These are phyloP conservation scores for Pseudofabraea citricarpa DNA, from an alignment of 2,329 filamentous ascomycete genomes.

Conservation along the genomic window DNA sequence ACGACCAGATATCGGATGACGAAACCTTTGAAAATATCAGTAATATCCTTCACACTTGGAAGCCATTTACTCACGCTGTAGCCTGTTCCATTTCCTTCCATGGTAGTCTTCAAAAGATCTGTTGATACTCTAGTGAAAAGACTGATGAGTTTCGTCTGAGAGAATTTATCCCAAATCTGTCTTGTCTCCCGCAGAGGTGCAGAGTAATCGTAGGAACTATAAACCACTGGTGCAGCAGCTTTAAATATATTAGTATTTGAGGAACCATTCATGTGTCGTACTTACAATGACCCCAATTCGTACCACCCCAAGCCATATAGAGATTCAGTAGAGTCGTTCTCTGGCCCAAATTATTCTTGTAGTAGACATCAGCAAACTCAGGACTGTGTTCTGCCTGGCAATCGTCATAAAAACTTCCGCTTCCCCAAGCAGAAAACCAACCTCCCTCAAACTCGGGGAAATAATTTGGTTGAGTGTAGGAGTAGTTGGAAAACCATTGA, in stretches of 20 bases:
- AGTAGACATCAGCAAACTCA: conserved; percentile 49
- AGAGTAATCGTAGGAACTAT: conserved; percentile 38
- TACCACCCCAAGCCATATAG: conserved; percentile 51
- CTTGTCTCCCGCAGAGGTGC: conserved; percentile 49
- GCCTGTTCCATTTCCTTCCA: conserved; percentile 50
- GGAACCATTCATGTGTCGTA: too few species aligned
- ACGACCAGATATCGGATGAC: conserved; percentile 39
- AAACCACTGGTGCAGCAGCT: conserved; percentile 43
- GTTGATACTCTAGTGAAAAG: conserved; percentile 48
- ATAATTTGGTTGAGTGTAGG: conserved; percentile 46
- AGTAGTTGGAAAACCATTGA: conserved; percentile 53
- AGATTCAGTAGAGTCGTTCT: conserved; percentile 42
- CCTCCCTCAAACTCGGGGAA: conserved; percentile 50
- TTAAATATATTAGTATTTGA: too few species aligned
- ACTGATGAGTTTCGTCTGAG: conserved; percentile 48
- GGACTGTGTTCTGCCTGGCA: conserved; percentile 40
- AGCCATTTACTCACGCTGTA: conserved; percentile 30
- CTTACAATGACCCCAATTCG: conserved; percentile 48
- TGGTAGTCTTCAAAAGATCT: conserved; percentile 45
- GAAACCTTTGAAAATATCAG: too few species aligned
- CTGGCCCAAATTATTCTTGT: conserved; percentile 50
- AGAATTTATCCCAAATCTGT: conserved; percentile 46
- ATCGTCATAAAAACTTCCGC: conserved; percentile 43
- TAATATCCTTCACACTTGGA: conserved; percentile 16
- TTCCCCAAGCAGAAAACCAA: conserved; percentile 47